Evolutionary conservation across 1,284 basidiomycete genomes (phyloP).

Genomic region (Thecaphora thlaspeos): DNA sequence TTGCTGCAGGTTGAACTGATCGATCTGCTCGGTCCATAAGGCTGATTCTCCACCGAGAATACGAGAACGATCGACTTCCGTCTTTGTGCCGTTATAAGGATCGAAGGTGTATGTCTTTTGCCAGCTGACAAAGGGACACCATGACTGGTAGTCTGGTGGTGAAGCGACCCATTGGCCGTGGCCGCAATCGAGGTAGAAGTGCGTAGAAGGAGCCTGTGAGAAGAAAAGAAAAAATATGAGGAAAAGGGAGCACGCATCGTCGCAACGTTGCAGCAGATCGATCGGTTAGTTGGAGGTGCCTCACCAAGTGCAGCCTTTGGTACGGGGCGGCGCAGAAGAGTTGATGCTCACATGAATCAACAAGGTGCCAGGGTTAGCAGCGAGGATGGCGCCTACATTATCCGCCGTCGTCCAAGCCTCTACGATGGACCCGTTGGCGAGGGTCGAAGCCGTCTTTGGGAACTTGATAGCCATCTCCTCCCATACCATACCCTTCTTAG

Average conservation of each 20-base stretch:
- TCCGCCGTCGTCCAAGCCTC: slow-evolving; percentile 71
- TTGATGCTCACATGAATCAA: slow-evolving; percentile 53
- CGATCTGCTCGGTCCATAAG: slow-evolving; percentile 76
- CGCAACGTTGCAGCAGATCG: too few relatives aligned
- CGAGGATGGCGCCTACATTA: slow-evolving; percentile 66
- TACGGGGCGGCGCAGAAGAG: background rate
- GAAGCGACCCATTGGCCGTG: slow-evolving; percentile 75
- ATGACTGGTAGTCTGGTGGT: slow-evolving; percentile 62
- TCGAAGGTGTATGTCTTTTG: slow-evolving; percentile 70
- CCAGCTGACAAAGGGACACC: slow-evolving; percentile 58
- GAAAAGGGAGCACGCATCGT: background rate
- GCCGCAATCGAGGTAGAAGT: slow-evolving; percentile 72
- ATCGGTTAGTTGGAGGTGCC: too few relatives aligned
- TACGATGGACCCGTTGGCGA: slow-evolving; percentile 70
- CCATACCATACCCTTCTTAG: slow-evolving; percentile 71
- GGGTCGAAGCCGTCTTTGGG: slow-evolving; percentile 56
- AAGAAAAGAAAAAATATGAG: background rate
- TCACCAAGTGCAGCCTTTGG: too few relatives aligned
- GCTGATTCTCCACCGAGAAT: slow-evolving; percentile 72
- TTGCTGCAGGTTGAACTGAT: slow-evolving; percentile 69
- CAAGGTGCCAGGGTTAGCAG: slow-evolving; percentile 68
- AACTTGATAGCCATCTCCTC: slow-evolving; percentile 62
- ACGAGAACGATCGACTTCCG: slow-evolving; percentile 48
- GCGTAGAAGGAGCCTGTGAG: slow-evolving; percentile 63
- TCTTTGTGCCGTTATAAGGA: slow-evolving; percentile 58